Evolutionary conservation across 208 protist genomes (phyloP).

Genomic region (Leishmania martiniquensis): DNA sequence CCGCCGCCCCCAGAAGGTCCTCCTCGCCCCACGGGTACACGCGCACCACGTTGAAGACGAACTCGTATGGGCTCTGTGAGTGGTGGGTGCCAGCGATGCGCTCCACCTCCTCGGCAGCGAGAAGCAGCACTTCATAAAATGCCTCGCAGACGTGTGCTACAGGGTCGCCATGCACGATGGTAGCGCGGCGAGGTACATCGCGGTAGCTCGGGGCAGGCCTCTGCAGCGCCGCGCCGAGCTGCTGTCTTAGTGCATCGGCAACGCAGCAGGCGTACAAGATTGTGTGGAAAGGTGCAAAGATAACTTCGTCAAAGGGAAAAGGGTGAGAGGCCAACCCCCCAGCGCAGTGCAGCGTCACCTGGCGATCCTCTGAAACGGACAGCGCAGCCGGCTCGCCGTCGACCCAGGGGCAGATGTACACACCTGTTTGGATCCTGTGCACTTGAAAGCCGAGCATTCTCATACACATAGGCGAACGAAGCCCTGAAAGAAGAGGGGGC

Average conservation of each 20-base stretch:
- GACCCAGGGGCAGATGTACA: slow-evolving; percentile 6
- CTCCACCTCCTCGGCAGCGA: slow-evolving; percentile 18
- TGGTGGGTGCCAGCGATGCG: slow-evolving; percentile 9
- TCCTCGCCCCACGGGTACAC: slow-evolving; percentile 21
- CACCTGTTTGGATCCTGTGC: slow-evolving; percentile 15
- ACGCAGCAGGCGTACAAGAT: slow-evolving; percentile 11
- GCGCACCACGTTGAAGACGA: slow-evolving; percentile 10
- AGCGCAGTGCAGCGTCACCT: slow-evolving; percentile 26
- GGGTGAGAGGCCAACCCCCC: slow-evolving; percentile 9
- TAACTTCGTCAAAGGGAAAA: slow-evolving; percentile 14
- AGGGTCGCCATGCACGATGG: slow-evolving; percentile 15
- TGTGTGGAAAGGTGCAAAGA: slow-evolving; percentile 11
- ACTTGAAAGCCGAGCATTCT: slow-evolving; percentile 21
- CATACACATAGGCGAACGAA: background rate
- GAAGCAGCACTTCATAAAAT: slow-evolving; percentile 17
- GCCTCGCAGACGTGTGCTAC: background rate
- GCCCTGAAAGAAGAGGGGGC: background rate
- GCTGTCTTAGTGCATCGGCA: slow-evolving; percentile 4
- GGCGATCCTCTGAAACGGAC: slow-evolving; percentile 8
- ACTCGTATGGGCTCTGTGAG: slow-evolving; percentile 13
- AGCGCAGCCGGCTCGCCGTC: slow-evolving; percentile 3
- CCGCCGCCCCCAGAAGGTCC: slow-evolving; percentile 8
- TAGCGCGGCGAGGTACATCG: slow-evolving; percentile 7
- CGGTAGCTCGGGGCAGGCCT: background rate
- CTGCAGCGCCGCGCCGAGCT: slow-evolving; percentile 17